Evolutionary conservation across 768 basidiomycete genomes (phyloP).

Genomic region (Dentipellis sp.): DNA sequence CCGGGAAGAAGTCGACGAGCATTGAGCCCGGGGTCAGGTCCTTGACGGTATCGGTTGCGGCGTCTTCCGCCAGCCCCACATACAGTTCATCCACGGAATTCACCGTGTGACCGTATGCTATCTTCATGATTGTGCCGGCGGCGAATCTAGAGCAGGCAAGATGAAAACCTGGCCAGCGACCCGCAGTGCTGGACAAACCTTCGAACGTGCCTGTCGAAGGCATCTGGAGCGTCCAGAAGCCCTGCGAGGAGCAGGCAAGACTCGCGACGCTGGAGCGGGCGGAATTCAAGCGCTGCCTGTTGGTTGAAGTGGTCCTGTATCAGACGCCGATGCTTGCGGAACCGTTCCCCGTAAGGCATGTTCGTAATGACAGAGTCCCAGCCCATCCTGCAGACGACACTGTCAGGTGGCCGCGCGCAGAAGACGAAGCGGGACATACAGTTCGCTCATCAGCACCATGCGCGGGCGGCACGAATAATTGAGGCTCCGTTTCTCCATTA

Average conservation of each 20-base stretch:
- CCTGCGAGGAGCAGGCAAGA: conserved; percentile 17
- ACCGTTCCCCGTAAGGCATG: conserved; percentile 19
- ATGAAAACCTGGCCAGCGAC: neutral
- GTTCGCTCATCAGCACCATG: conserved; percentile 18
- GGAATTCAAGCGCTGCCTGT: conserved; percentile 13
- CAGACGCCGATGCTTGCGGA: conserved; percentile 20
- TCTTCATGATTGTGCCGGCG: conserved; percentile 22
- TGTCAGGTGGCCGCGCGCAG: neutral
- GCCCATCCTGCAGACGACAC: conserved; percentile 10
- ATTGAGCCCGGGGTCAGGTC: conserved; percentile 19
- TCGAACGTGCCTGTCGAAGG: conserved; percentile 19
- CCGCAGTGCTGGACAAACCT: conserved; percentile 11
- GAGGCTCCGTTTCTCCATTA: conserved; percentile 23
- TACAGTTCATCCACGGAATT: conserved; percentile 21
- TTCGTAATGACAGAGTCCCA: conserved; percentile 12
- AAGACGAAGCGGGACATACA: conserved; percentile 12
- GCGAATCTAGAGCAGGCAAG: conserved; percentile 17
- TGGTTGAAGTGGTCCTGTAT: conserved; percentile 18
- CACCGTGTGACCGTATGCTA: conserved; percentile 24
- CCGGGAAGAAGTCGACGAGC: conserved; percentile 27
- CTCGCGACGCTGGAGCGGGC: conserved; percentile 18
- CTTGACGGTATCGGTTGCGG: conserved; percentile 15
- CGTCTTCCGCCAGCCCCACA: conserved; percentile 20
- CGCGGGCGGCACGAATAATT: conserved; percentile 26
- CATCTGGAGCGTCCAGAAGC: conserved; percentile 19